Conservation (phyloP, 768 basidiomycete species). For the Punctularia strigosozonata region DNA sequence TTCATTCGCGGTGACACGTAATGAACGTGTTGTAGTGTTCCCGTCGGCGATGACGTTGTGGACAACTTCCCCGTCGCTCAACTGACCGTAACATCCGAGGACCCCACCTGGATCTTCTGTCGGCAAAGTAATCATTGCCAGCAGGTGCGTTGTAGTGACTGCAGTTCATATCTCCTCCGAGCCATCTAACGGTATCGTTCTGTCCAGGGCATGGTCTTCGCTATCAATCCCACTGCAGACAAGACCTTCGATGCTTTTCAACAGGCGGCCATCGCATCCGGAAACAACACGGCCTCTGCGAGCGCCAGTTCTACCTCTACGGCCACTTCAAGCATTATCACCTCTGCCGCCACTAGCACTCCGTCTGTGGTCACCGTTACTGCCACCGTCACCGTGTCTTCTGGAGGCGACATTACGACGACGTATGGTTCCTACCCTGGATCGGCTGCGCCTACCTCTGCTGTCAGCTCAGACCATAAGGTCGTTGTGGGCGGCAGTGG, state of each 20-base stretch:
- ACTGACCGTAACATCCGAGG: slow-evolving; percentile 26
- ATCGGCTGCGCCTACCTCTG: slow-evolving; percentile 16
- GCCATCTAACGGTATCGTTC: no score
- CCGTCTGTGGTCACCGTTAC: slow-evolving; percentile 22
- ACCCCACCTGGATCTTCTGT: slow-evolving; percentile 52
- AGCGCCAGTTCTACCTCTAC: slow-evolving; percentile 17
- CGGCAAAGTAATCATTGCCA: slow-evolving; percentile 43
- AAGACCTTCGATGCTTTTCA: slow-evolving; percentile 42
- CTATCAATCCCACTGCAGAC: slow-evolving; percentile 51
- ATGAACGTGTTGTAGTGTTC: slow-evolving; percentile 22
- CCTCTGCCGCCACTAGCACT: slow-evolving; percentile 20
- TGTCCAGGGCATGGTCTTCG: slow-evolving; percentile 61
- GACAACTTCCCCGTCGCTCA: slow-evolving; percentile 34
- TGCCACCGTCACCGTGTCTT: slow-evolving; percentile 25
- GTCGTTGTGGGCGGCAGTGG: slow-evolving; percentile 17
- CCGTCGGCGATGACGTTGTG: slow-evolving; percentile 28
- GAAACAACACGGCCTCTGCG: no score
- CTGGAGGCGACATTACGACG: slow-evolving; percentile 17
- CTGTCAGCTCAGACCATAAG: slow-evolving; percentile 18
- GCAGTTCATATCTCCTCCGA: no score
- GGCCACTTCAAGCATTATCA: slow-evolving; percentile 11
- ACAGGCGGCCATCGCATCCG: no score
- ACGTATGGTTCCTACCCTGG: slow-evolving; percentile 23
- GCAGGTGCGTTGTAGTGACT: no score
- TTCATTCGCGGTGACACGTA: background rate